Evolutionary conservation across 148 eudicot species (phyloP), one percentile per base, ranked within the genome.

Genomic region (Vaccinium corymbosum): DNA sequence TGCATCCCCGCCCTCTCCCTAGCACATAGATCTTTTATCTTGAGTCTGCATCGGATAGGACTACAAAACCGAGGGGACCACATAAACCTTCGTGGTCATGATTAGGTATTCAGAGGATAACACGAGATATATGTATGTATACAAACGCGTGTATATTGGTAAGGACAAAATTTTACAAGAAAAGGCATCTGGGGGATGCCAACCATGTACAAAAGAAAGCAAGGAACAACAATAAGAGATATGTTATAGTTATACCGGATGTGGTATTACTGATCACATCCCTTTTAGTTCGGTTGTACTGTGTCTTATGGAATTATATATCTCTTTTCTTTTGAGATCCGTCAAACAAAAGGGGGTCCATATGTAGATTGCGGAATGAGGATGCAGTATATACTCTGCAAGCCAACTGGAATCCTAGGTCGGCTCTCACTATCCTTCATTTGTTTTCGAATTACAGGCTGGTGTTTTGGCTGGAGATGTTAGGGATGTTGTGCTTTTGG

Each of bases 401-500:
- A 29, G 32, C 32, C 32, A 29, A 29, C 32, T 29, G 32, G 32
- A 29, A 29, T 29, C 32, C 32, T 29, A 29, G 32, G 32, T 29
- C 32, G 25, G 66, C 25, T 61, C 70, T 64, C 11, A 64, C 32
- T 25, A 10, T 22, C 32, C 14, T 10, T 2, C 2, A 9, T 57
- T 42, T 79, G 16, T 80, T 59, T 61, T 61, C 38, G 25, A 27
- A 25, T 66, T 56, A 29, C 82, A 89, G 91, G 91, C 91, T 78
- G 92, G 92, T 79, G 91, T 90, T 53, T 86, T 90, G 59, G 82
- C 32, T 49, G 91, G 92, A 64, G 92, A 90, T 82, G 91, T 90
- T 14, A 90, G 91, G 48, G 80, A 90, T 62, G 89, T 90, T n/a
- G 92, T 90, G 68, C 88, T 90, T 56, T 79, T 90, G 76, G 92